Evolutionary conservation across 164 flowering plant genomes (phyloP).

Genomic region (Nymphaea colorata): DNA sequence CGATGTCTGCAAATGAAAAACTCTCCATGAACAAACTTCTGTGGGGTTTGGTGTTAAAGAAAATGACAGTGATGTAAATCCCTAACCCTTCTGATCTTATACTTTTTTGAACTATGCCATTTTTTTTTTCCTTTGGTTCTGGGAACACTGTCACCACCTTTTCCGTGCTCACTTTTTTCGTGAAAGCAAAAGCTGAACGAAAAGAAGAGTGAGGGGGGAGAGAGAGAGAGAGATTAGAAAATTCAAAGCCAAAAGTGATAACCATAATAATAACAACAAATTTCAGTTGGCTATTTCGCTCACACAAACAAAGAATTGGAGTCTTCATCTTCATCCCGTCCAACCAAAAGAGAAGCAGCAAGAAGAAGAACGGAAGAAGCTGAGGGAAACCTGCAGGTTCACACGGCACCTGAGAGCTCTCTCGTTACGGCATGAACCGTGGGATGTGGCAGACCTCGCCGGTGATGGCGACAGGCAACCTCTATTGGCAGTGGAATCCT

Average conservation of each 20-base stretch:
- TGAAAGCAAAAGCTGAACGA: slow-evolving; percentile 45
- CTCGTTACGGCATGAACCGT: slow-evolving; percentile 27
- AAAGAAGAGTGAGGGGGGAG: slow-evolving; percentile 6
- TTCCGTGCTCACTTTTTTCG: slow-evolving; percentile 44
- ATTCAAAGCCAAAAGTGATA: slow-evolving; percentile 10
- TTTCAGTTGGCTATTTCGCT: slow-evolving; percentile 29
- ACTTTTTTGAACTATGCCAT: background rate
- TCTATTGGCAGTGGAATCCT: slow-evolving; percentile 58
- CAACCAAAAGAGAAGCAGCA: slow-evolving; percentile 14
- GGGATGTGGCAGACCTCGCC: slow-evolving; percentile 34
- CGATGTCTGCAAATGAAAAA: background rate
- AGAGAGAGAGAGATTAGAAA: slow-evolving; percentile 7
- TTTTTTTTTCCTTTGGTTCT: slow-evolving; percentile 10
- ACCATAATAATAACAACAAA: slow-evolving; percentile 16
- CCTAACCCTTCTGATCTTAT: background rate
- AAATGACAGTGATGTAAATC: background rate
- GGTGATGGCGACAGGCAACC: slow-evolving; percentile 63
- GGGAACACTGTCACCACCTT: slow-evolving; percentile 40
- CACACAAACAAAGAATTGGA: slow-evolving; percentile 1
- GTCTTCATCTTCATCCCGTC: slow-evolving; percentile 16
- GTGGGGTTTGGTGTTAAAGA: background rate
- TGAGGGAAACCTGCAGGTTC: background rate
- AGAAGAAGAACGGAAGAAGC: slow-evolving; percentile 14
- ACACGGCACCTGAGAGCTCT: background rate
- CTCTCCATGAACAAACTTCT: background rate